Evolutionary conservation across 2,329 filamentous ascomycete genomes (phyloP).

Genomic region (Trichoderma sp.): DNA sequence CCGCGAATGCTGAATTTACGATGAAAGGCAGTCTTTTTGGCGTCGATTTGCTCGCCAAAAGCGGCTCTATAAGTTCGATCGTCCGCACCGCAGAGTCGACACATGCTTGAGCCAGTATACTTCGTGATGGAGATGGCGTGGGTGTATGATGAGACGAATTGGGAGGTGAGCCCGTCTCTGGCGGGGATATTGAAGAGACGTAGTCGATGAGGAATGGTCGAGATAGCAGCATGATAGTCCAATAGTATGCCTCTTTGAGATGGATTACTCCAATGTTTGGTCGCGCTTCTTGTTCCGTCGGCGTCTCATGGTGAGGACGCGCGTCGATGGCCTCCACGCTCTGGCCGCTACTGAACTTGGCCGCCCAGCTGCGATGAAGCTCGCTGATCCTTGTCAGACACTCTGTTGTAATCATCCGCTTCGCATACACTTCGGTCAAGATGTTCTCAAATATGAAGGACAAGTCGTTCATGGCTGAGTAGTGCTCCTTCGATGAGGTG

Average conservation of each 20-base stretch:
- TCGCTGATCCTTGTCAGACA: neutral
- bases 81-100: constrained; percentile 6
- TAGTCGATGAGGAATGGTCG: constrained; percentile 8
- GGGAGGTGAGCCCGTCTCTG: neutral
- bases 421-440: neutral
- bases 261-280: constrained; percentile 6
- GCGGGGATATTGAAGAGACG: neutral
- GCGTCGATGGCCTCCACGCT: neutral
- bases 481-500: constrained; percentile 7
- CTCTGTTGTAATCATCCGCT: constrained; percentile 2
- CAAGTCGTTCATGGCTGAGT: neutral
- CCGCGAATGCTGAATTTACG: constrained; percentile 5
- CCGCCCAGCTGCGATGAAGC: neutral
- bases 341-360: neutral
- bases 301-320: neutral
- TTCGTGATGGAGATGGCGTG: neutral
- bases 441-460: constrained; percentile 7
- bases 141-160: neutral
- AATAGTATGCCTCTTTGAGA: constrained; percentile 11
- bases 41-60: neutral
- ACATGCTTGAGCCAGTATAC: constrained; percentile 9
- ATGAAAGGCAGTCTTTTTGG: constrained; percentile 1
- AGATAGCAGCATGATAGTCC: constrained; percentile 1
- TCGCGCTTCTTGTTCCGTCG: neutral
- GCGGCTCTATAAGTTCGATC: neutral